Conservation (phyloP, 768 basidiomycete genomes). For the Lactarius deliciosus region DNA sequence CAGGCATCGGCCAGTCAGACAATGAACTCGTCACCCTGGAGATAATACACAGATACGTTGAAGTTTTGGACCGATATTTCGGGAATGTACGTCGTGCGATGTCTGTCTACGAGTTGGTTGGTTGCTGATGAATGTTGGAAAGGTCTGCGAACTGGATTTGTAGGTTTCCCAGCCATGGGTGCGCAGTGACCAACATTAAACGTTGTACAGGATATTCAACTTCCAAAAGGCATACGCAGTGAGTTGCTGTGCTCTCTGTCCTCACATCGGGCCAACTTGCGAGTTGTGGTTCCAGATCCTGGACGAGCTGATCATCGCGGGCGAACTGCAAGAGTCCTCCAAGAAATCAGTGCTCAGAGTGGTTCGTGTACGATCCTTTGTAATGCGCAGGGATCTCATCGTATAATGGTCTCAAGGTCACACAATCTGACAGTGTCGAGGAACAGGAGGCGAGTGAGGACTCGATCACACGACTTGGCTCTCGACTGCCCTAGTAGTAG, state of each 20-base stretch:
- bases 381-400: not conserved
- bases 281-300: slow-evolving; percentile 53
- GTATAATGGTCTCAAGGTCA: slow-evolving; percentile 52
- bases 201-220: slow-evolving; percentile 79
- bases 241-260: slow-evolving; percentile 3
- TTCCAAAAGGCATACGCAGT: slow-evolving; percentile 95
- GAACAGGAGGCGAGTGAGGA: slow-evolving; percentile 86
- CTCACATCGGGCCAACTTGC: not conserved
- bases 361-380: slow-evolving; percentile 37
- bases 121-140: slow-evolving; percentile 12
- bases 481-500: slow-evolving; percentile 45
- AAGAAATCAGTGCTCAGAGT: slow-evolving; percentile 68
- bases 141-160: slow-evolving; percentile 94
- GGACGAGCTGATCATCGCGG: slow-evolving; percentile 91
- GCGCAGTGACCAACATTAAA: slow-evolving; percentile 15
- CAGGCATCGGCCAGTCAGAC: slow-evolving; percentile 77
- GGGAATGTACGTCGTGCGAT: slow-evolving; percentile 66
- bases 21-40: slow-evolving; percentile 93
- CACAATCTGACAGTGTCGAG: slow-evolving; percentile 80
- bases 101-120: not conserved
- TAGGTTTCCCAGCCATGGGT: slow-evolving; percentile 39
- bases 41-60: slow-evolving; percentile 92
- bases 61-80: slow-evolving; percentile 81
- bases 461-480: slow-evolving; percentile 71
- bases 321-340: slow-evolving; percentile 92